phyloP scores from a whole-genome alignment of 2,329 filamentous ascomycete genomes.

The Teratosphaeriaceae sp. region DNA sequence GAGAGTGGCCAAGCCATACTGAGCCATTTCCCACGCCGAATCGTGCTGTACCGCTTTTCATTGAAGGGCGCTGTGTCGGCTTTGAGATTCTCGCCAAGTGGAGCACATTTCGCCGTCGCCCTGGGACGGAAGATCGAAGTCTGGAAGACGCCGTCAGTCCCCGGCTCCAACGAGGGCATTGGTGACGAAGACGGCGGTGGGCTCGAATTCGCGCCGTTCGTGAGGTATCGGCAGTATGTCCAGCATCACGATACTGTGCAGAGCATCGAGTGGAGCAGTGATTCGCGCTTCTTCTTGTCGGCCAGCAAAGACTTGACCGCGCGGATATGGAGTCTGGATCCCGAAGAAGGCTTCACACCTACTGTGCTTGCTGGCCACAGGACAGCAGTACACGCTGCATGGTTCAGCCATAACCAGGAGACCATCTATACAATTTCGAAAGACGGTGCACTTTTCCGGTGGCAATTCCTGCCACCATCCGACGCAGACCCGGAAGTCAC shows the following conservation, averaged over 20 bases:
- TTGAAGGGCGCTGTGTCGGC: conserved; percentile 78
- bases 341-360: conserved; percentile 80
- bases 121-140: conserved; percentile 84
- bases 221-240: conserved; percentile 75
- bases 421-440: conserved; percentile 94
- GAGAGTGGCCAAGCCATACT: conserved; percentile 91
- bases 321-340: conserved; percentile 87
- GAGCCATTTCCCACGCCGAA: conserved; percentile 79
- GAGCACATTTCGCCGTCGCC: conserved; percentile 82
- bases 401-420: conserved; percentile 92
- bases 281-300: conserved; percentile 91
- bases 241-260: conserved; percentile 85
- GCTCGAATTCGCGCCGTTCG: conserved; percentile 91
- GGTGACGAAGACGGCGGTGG: conserved; percentile 68
- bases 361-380: conserved; percentile 88
- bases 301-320: conserved; percentile 88
- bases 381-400: conserved; percentile 87
- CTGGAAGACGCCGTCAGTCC: conserved; percentile 91
- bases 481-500: conserved; percentile 45
- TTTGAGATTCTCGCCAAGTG: conserved; percentile 84
- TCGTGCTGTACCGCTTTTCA: conserved; percentile 91
- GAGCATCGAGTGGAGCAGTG: conserved; percentile 89
- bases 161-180: conserved; percentile 32
- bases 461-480: conserved; percentile 67
- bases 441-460: conserved; percentile 92